Evolutionary conservation across 805 yeast genomes (phyloP).

Genomic region (Kodamaea fukazawae): DNA sequence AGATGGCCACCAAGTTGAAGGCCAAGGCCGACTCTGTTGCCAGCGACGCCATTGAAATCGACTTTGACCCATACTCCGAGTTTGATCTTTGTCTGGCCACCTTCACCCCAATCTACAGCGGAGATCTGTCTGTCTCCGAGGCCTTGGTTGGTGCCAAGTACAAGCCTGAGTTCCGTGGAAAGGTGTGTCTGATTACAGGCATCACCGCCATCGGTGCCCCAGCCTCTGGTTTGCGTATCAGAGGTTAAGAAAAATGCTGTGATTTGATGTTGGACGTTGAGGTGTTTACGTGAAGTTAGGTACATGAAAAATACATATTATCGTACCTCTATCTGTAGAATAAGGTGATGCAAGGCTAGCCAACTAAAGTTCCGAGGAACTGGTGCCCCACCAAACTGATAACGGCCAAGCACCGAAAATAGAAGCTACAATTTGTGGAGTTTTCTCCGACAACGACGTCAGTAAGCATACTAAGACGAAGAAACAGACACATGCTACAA

Average conservation of each 20-base stretch:
- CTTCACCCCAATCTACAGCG: slow-evolving; percentile 83
- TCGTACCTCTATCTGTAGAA: too few relatives aligned
- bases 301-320: too few relatives aligned
- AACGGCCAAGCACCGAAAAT: too few relatives aligned
- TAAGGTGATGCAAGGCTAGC: too few relatives aligned
- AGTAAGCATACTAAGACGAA: too few relatives aligned
- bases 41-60: slow-evolving; percentile 83
- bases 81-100: slow-evolving; percentile 88
- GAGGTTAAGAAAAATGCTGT: slow-evolving; percentile 14
- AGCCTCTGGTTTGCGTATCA: slow-evolving; percentile 80
- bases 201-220: slow-evolving; percentile 85
- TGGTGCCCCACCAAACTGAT: too few relatives aligned
- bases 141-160: slow-evolving; percentile 90
- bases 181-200: slow-evolving; percentile 69
- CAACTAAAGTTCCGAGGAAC: too few relatives aligned
- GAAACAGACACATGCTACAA: too few relatives aligned
- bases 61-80: slow-evolving; percentile 89
- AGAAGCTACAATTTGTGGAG: too few relatives aligned
- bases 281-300: too few relatives aligned
- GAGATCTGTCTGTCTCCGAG: slow-evolving; percentile 65
- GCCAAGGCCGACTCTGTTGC: slow-evolving; percentile 75
- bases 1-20: slow-evolving; percentile 82
- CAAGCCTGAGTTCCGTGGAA: slow-evolving; percentile 73
- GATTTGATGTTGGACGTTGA: too few relatives aligned
- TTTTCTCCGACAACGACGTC: too few relatives aligned